Evolutionary conservation across 2,329 filamentous ascomycete species (phyloP).

Genomic region (Penicillium sp.): DNA sequence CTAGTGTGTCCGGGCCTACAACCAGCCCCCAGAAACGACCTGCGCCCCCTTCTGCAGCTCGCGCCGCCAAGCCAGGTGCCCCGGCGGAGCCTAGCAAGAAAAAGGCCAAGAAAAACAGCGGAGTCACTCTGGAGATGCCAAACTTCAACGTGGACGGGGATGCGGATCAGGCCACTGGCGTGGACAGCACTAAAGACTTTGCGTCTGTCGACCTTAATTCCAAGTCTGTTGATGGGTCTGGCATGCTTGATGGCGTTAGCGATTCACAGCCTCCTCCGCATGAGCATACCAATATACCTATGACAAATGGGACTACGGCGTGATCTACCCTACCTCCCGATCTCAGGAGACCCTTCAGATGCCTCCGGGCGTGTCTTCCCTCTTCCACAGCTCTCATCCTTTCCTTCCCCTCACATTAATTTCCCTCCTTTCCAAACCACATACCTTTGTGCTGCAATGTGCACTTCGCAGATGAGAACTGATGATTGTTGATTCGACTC

Average conservation of each 20-base stretch:
- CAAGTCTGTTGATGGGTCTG: slow-evolving; percentile 6
- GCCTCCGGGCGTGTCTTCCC: neutral
- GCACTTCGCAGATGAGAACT: too few species aligned
- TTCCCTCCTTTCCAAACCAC: too few species aligned
- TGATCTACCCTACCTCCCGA: slow-evolving; percentile 3
- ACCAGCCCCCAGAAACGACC: slow-evolving; percentile 45
- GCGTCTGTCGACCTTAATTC: slow-evolving; percentile 6
- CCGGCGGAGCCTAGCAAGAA: slow-evolving; percentile 44
- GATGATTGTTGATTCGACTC: too few species aligned
- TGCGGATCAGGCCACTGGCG: slow-evolving; percentile 24
- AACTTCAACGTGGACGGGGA: slow-evolving; percentile 24
- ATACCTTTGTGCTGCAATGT: too few species aligned
- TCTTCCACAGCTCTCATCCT: neutral
- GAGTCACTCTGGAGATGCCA: slow-evolving; percentile 28
- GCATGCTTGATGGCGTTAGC: slow-evolving; percentile 8
- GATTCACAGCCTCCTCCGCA: slow-evolving; percentile 8
- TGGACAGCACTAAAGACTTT: slow-evolving; percentile 12
- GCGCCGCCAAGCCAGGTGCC: slow-evolving; percentile 27
- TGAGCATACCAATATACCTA: slow-evolving; percentile 7
- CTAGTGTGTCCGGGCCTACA: slow-evolving; percentile 31
- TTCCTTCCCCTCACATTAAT: neutral
- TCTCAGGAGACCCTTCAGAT: neutral
- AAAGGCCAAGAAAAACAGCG: slow-evolving; percentile 43
- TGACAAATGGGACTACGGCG: slow-evolving; percentile 18
- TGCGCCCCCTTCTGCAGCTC: slow-evolving; percentile 27